Evolutionary conservation across 2,329 filamentous ascomycete genomes (phyloP).

Genomic region (Diaporthe vaccinii): DNA sequence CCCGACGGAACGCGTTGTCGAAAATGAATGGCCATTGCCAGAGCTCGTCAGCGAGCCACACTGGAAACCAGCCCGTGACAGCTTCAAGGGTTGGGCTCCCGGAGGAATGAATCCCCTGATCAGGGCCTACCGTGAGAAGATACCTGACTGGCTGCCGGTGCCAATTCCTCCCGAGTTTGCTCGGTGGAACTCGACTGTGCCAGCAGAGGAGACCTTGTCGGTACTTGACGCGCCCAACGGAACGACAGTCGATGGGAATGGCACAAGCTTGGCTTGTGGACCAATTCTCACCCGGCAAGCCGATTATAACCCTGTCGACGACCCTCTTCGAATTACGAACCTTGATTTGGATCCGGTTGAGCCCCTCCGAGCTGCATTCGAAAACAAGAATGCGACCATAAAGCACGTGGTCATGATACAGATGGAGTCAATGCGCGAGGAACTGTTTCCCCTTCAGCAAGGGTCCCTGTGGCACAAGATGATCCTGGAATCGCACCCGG

Average conservation of each 20-base stretch:
- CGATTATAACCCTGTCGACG: conserved; percentile 52
- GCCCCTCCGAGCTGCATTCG: conserved; percentile 46
- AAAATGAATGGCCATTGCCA: conserved; percentile 44
- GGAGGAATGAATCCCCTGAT: conserved; percentile 45
- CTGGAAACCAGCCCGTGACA: conserved; percentile 47
- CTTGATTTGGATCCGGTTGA: conserved; percentile 50
- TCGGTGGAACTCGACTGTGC: conserved; percentile 46
- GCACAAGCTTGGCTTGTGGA: conserved; percentile 12
- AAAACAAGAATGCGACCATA: conserved; percentile 50
- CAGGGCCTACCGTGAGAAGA: conserved; percentile 46
- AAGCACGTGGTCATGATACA: conserved; percentile 59
- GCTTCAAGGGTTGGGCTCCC: conserved; percentile 53
- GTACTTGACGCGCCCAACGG: conserved; percentile 22
- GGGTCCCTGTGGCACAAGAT: conserved; percentile 54
- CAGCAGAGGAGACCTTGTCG: conserved; percentile 37
- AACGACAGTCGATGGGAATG: conserved; percentile 11
- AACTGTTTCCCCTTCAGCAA: conserved; percentile 60
- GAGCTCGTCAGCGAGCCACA: conserved; percentile 45
- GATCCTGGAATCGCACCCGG: conserved; percentile 49
- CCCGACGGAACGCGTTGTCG: background rate
- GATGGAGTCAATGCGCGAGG: conserved; percentile 60
- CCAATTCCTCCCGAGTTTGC: conserved; percentile 48
- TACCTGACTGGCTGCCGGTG: conserved; percentile 49
- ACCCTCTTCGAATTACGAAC: conserved; percentile 58
- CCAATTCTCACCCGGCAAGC: conserved; percentile 21